Conservation (phyloP, 768 basidiomycete genomes). For the Mycena latifolia region DNA sequence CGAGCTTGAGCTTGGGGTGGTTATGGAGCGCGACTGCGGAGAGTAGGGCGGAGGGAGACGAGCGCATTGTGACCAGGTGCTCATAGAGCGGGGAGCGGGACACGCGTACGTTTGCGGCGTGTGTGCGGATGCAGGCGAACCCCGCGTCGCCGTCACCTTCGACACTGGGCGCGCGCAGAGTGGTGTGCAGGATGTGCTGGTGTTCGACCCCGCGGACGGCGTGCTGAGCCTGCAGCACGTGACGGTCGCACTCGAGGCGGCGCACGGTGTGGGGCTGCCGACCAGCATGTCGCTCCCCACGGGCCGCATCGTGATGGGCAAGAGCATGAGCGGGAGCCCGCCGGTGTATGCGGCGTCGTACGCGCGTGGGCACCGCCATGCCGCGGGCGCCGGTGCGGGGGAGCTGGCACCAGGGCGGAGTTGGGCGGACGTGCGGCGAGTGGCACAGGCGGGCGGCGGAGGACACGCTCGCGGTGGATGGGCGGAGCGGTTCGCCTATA, state of each 20-base stretch:
- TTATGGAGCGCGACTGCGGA: too few species aligned
- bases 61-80: too few species aligned
- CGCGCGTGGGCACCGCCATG: slow-evolving; percentile 44
- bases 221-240: slow-evolving; percentile 65
- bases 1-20: too few species aligned
- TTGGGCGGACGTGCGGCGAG: slow-evolving; percentile 49
- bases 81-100: too few species aligned
- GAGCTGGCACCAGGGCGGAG: slow-evolving; percentile 41
- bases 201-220: slow-evolving; percentile 74
- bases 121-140: too few species aligned
- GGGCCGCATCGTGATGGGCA: slow-evolving; percentile 51
- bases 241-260: slow-evolving; percentile 57
- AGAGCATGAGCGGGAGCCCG: slow-evolving; percentile 56
- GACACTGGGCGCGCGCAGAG: slow-evolving; percentile 50
- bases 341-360: slow-evolving; percentile 67
- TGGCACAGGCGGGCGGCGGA: slow-evolving; percentile 60
- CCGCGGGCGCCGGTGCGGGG: not conserved
- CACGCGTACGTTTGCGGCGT: too few species aligned
- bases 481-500: slow-evolving; percentile 63
- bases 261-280: slow-evolving; percentile 39
- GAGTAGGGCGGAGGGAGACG: too few species aligned
- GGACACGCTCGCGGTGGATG: slow-evolving; percentile 61
- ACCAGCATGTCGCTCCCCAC: slow-evolving; percentile 70
- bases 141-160: slow-evolving; percentile 7
- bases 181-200: slow-evolving; percentile 75